These are phyloP conservation scores for Alternaria rosae DNA, from an alignment of 2,329 filamentous ascomycete species.

Conservation along the genomic window DNA sequence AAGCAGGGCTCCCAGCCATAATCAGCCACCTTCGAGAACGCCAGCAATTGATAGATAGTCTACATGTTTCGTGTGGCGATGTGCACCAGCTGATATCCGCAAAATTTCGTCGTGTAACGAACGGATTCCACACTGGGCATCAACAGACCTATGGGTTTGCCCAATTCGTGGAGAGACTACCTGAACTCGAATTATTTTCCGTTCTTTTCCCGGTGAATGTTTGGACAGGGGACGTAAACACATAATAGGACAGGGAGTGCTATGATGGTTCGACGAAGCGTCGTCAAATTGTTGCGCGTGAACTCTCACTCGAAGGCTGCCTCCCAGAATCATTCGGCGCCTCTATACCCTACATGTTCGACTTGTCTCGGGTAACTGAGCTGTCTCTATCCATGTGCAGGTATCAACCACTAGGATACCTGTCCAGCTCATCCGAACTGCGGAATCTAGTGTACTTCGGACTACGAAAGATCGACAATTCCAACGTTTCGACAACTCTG, in stretches of 20 bases:
- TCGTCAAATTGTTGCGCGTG: background rate
- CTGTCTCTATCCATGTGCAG: background rate
- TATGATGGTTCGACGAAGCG: background rate
- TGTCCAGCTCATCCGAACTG: background rate
- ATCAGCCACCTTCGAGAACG: background rate
- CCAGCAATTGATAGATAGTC: background rate
- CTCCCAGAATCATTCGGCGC: constrained; percentile 1
- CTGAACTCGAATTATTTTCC: constrained; percentile 6
- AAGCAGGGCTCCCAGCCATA: background rate
- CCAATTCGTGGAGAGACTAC: background rate
- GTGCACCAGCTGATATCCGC: background rate
- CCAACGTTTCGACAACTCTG: background rate
- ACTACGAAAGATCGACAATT: background rate
- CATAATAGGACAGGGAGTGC: background rate
- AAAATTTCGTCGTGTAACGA: background rate
- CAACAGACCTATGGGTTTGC: background rate
- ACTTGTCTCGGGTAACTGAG: constrained; percentile 6
- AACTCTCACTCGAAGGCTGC: constrained; percentile 1
- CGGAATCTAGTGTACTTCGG: background rate
- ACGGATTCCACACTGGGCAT: background rate
- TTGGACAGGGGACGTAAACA: background rate
- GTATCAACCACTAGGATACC: background rate
- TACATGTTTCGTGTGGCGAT: background rate
- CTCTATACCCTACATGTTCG: background rate
- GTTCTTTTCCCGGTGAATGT: background rate